A percentile compares a stretch with the other conserved stretches of the same genome.
These are phyloP conservation scores for Neckera pumila DNA, from an alignment of 225 moss, liverwort and hornwort genomes.

Conservation along the genomic window DNA sequence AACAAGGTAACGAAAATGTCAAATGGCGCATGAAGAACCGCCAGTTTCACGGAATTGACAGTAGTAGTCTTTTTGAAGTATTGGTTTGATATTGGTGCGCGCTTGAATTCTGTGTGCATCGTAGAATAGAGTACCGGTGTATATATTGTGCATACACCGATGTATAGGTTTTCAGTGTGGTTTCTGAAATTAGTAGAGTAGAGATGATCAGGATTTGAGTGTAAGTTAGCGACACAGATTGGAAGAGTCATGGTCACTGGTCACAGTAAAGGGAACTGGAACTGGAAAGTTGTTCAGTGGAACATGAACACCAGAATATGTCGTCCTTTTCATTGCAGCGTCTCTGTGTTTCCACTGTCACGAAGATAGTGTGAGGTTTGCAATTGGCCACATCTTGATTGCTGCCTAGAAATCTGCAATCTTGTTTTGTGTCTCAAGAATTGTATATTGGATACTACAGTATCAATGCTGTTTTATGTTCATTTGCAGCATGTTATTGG, in stretches of 20 bases:
- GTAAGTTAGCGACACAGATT: background rate
- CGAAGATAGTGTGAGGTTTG: background rate
- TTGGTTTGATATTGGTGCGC: background rate
- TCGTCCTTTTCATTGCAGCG: background rate
- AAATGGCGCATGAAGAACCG: background rate
- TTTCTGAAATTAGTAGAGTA: background rate
- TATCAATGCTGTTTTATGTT: background rate
- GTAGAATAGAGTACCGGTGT: background rate
- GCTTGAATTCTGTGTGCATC: background rate
- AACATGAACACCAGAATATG: background rate
- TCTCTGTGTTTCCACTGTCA: background rate
- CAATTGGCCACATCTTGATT: background rate
- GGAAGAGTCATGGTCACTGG: background rate
- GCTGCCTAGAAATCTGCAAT: background rate
- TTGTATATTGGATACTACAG: background rate
- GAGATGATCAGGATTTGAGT: background rate
- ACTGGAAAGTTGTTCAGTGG: too few relatives aligned
- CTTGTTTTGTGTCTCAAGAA: background rate
- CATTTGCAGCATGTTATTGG: background rate
- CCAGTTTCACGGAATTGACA: background rate
- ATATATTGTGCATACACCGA: background rate
- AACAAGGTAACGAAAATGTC: background rate
- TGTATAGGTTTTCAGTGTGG: background rate
- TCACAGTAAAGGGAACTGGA: background rate
- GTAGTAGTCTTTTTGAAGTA: background rate